Evolutionary conservation across 305 asterid species (phyloP).

Genomic region (Fraxinus sp.): DNA sequence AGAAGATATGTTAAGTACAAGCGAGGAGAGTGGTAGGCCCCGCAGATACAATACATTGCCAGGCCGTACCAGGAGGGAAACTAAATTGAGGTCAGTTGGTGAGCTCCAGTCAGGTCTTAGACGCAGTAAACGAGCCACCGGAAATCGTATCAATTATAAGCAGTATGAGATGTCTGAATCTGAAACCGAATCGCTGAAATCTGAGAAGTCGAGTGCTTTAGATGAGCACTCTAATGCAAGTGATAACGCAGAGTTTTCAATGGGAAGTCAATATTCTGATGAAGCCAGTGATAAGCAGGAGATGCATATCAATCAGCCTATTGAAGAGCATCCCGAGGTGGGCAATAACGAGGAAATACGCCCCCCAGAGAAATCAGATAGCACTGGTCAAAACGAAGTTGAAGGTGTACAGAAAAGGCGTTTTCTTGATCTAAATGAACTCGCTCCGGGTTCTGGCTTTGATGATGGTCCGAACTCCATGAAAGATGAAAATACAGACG

Average conservation of each 20-base stretch:
- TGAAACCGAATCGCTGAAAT: conserved; percentile 54
- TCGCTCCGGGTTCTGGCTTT: conserved; percentile 87
- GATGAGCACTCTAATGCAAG: conserved; percentile 45
- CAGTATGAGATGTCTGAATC: conserved; percentile 82
- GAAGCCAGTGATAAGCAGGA: conserved; percentile 23
- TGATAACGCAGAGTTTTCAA: conserved; percentile 47
- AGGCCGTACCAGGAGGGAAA: conserved; percentile 70
- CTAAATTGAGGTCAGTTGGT: conserved; percentile 61
- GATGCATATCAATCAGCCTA: conserved; percentile 34
- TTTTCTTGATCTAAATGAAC: conserved; percentile 45
- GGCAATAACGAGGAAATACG: conserved; percentile 13
- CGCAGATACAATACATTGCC: conserved; percentile 40
- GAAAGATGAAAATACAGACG: conserved; percentile 52
- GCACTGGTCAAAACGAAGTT: conserved; percentile 18
- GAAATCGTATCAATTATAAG: conserved; percentile 68
- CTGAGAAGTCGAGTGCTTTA: conserved; percentile 40
- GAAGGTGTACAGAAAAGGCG: conserved; percentile 24
- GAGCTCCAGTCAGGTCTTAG: conserved; percentile 68
- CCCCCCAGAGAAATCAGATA: conserved; percentile 2
- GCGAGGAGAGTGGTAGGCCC: conserved; percentile 64
- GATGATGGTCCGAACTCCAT: conserved; percentile 69
- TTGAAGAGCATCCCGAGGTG: conserved; percentile 32
- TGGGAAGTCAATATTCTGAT: conserved; percentile 27
- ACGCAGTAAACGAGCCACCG: conserved; percentile 83
- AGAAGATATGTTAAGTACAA: conserved; percentile 40